Evolutionary conservation across 163 green algal genomes (phyloP).

Genomic region (Scenedesmus sp.): DNA sequence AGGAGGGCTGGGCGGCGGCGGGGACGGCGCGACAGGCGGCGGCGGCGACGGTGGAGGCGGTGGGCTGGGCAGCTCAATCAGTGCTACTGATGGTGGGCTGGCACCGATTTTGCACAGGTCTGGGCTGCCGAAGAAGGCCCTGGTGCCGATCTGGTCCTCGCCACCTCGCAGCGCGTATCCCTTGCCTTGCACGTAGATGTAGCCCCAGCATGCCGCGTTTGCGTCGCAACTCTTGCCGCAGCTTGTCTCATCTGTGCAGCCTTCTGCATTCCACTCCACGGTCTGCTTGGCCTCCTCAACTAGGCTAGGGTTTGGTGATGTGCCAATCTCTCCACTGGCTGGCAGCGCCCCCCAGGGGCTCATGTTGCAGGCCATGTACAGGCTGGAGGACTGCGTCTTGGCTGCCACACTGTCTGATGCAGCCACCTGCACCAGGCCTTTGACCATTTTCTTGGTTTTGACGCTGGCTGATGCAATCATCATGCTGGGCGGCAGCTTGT

Average conservation of each 20-base stretch:
- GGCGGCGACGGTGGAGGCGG: neutral
- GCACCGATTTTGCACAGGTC: neutral
- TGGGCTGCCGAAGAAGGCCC: neutral
- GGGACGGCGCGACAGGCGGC: neutral
- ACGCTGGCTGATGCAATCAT: constrained; percentile 2
- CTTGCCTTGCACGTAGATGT: neutral
- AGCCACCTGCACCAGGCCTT: neutral
- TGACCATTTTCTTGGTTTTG: neutral
- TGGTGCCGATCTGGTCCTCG: neutral
- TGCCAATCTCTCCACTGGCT: neutral
- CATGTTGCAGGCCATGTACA: constrained; percentile 18
- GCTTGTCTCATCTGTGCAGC: constrained; percentile 3
- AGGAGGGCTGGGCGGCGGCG: neutral
- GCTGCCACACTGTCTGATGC: neutral
- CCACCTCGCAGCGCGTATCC: constrained; percentile 15
- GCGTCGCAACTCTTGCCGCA: constrained; percentile 21
- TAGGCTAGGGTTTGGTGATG: neutral
- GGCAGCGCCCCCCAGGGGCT: neutral
- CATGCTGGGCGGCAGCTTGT: constrained; percentile 19
- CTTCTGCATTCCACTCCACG: constrained; percentile 7
- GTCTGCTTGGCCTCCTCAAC: neutral
- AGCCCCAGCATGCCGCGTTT: constrained; percentile 9
- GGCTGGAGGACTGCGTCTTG: neutral
- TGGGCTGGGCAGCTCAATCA: neutral
- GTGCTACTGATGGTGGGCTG: neutral